Percentiles rank a stretch among this genome's conserved stretches.
These are phyloP conservation scores for Populus deltoides DNA, from an alignment of 345 rosid genomes.

Conservation along the genomic window DNA sequence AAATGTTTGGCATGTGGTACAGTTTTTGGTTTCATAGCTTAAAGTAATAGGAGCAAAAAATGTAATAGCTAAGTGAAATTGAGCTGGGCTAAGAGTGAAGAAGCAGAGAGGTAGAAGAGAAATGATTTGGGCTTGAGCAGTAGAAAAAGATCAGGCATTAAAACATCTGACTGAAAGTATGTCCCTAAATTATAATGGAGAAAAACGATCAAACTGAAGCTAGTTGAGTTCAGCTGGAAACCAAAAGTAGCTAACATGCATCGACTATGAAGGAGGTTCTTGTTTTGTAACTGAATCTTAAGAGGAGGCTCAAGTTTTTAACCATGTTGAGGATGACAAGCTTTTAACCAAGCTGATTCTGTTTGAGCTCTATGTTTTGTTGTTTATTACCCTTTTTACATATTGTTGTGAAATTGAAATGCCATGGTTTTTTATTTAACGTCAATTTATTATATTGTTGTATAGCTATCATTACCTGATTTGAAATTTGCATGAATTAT, in stretches of 20 bases:
- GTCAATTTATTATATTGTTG: background rate
- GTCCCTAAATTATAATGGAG: no score
- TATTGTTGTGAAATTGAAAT: background rate
- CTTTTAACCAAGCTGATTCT: no score
- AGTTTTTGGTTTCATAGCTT: background rate
- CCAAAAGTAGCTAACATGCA: no score
- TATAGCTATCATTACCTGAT: background rate
- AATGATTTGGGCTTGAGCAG: background rate
- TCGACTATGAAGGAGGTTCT: no score
- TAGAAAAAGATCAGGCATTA: background rate
- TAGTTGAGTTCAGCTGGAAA: no score
- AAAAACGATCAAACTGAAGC: no score
- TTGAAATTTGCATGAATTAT: background rate
- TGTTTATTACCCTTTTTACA: no score
- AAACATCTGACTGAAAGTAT: background rate
- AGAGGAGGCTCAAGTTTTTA: no score
- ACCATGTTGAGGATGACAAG: no score
- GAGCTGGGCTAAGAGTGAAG: background rate
- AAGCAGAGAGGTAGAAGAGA: background rate
- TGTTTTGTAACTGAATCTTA: no score
- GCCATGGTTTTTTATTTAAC: background rate
- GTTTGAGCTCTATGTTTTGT: no score
- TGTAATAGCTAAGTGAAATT: background rate
- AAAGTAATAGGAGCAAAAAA: no score
- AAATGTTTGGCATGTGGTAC: background rate